Conservation (phyloP, 2,329 filamentous ascomycete species). For the Xylariaceae sp. region DNA sequence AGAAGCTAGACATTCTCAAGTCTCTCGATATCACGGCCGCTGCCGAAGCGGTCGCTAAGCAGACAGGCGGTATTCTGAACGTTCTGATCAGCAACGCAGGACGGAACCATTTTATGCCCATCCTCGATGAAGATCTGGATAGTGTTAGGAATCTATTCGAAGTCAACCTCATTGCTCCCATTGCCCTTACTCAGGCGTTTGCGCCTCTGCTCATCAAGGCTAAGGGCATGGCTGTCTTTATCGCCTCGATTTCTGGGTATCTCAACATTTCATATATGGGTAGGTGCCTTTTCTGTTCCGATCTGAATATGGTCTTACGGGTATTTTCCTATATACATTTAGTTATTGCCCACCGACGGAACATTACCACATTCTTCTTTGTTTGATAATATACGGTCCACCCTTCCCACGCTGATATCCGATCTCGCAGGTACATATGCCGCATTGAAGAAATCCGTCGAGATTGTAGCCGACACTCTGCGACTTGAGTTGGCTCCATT, state of each 20-base stretch:
- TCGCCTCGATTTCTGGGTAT: too few relatives aligned
- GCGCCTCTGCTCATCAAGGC: conserved; percentile 35
- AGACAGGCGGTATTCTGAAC: conserved; percentile 24
- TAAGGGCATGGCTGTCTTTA: too few relatives aligned
- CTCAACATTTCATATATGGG: conserved; percentile 34
- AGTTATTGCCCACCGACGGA: too few relatives aligned
- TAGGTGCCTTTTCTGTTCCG: too few relatives aligned
- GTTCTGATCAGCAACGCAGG: conserved; percentile 36
- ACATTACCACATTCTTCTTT: too few relatives aligned
- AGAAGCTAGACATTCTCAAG: too few relatives aligned
- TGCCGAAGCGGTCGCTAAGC: conserved; percentile 16
- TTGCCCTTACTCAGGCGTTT: conserved; percentile 39
- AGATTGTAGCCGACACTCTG: conserved; percentile 33
- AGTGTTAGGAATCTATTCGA: conserved; percentile 28
- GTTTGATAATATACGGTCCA: background rate
- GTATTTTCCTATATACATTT: too few relatives aligned
- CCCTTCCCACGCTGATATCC: background rate
- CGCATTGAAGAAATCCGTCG: conserved; percentile 34
- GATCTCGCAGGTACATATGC: conserved; percentile 28
- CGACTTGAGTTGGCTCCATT: conserved; percentile 34
- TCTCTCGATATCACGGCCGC: conserved; percentile 31
- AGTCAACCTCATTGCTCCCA: conserved; percentile 35
- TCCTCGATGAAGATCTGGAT: conserved; percentile 25
- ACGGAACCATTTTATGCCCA: conserved; percentile 27
- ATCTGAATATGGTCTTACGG: too few relatives aligned